Evolutionary conservation across 257 asterid species (phyloP).

Genomic region (Gynochthodes officinalis): DNA sequence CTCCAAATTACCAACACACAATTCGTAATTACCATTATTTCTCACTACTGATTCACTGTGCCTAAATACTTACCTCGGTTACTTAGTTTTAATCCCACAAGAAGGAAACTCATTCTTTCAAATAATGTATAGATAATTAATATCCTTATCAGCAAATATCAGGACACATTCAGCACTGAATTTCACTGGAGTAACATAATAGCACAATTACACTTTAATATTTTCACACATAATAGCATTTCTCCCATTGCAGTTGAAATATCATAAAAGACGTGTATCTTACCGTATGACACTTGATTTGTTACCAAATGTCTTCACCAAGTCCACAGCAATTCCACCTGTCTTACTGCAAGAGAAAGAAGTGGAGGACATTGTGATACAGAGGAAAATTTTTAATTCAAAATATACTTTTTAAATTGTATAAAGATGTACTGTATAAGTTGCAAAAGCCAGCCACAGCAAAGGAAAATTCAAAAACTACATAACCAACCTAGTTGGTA

Average conservation of each 20-base stretch:
- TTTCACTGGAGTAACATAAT: background rate
- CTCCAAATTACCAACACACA: background rate
- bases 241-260: background rate
- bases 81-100: background rate
- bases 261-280: slow-evolving; percentile 12
- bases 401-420: slow-evolving; percentile 1
- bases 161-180: background rate
- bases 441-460: background rate
- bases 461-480: slow-evolving; percentile 6
- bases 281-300: slow-evolving; percentile 75
- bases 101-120: background rate
- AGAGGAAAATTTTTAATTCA: background rate
- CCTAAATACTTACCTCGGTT: background rate
- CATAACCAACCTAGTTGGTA: slow-evolving; percentile 51
- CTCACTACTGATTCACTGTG: background rate
- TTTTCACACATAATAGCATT: background rate
- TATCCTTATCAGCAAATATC: background rate
- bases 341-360: slow-evolving; percentile 54
- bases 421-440: background rate
- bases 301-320: slow-evolving; percentile 75
- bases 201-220: background rate
- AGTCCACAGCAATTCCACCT: slow-evolving; percentile 72
- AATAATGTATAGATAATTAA: background rate
- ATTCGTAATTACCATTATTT: background rate
- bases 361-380: slow-evolving; percentile 7